Base-by-base conservation (phyloP, 2,329 filamentous ascomycete species). In the Sclerotinia nivalis region DNA sequence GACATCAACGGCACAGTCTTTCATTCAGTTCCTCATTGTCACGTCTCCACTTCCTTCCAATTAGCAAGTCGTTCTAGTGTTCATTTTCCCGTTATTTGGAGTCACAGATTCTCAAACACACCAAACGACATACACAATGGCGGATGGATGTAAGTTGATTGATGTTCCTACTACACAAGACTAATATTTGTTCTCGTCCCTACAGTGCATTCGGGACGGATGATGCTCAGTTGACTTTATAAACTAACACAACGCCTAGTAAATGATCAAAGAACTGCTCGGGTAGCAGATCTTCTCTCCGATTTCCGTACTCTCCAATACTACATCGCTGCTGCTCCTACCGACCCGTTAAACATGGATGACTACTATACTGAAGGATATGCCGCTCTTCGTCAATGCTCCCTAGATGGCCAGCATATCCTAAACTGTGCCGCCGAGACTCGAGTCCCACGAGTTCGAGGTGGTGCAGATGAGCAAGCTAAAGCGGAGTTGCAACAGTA, bases 331-430 rank as follows among this genome's bases (percentile, higher is more conserved):
- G 83, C 83, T 13, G 85, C 82, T 10, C 85, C 86, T 18, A 82
- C 82, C 68, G 83, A 87, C n/a, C 86, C 88, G 10, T 75, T 79
- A 4, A 80, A 87, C 78, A 80, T 81, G 70, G 84, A 86, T 67
- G 88, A 90, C 76, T 88, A 88, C 76, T 86, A 87, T 79, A 88
- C 87, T 18, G 87, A 89, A 72, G 88, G 88, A 31, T 90, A 87
- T 87, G 83, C 85, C 6, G 84, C 84, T 22, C 80, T 90, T 66
- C 84, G 88, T 55, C 88, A 90, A 79, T 89, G 87, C 80, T 82
- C 84, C 65, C 76, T 88, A 55, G 88, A 90, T 74, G 88, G 88
- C 9, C 87, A 88, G 76, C 83, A 88, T 79, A 89, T 90, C 73
- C 83, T 90, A 72, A 87, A 89, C 76, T 87, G 86, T 75, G 87